Evolutionary conservation across 306 rosid species (phyloP).

Genomic region (Quercus variabilis): DNA sequence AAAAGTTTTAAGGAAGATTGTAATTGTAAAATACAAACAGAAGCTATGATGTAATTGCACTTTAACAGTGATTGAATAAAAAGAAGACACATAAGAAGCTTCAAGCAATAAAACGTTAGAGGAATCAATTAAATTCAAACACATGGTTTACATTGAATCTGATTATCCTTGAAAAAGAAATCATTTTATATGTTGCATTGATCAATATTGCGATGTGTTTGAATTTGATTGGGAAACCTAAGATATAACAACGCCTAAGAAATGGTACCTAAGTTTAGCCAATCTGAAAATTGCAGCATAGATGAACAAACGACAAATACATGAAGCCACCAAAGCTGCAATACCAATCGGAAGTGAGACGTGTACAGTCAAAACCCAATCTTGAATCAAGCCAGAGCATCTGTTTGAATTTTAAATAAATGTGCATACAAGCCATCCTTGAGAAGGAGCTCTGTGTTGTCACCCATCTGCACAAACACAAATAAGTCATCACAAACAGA

Average conservation of each 20-base stretch:
- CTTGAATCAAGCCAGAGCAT: conserved; percentile 19
- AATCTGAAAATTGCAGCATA: not conserved
- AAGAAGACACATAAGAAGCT: not conserved
- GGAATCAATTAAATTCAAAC: too few species aligned
- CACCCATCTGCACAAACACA: conserved; percentile 29
- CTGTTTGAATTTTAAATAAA: conserved; percentile 24
- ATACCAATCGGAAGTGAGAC: not conserved
- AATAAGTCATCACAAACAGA: not conserved
- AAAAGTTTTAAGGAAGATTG: too few species aligned
- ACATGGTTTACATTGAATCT: too few species aligned
- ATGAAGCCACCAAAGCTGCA: not conserved
- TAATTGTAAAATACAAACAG: too few species aligned
- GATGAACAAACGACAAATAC: not conserved
- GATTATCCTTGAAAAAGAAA: not conserved
- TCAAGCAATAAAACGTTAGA: not conserved
- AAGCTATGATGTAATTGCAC: too few species aligned
- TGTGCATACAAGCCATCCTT: conserved; percentile 27
- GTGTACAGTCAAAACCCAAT: not conserved
- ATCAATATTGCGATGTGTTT: too few species aligned
- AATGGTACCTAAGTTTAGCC: too few species aligned
- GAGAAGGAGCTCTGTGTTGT: conserved; percentile 33
- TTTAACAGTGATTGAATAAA: not conserved
- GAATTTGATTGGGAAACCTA: too few species aligned
- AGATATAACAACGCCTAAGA: too few species aligned
- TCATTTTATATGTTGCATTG: rapidly evolving